phyloP scores from a whole-genome alignment of 306 rosid species.

The Pyrus betulifolia region DNA sequence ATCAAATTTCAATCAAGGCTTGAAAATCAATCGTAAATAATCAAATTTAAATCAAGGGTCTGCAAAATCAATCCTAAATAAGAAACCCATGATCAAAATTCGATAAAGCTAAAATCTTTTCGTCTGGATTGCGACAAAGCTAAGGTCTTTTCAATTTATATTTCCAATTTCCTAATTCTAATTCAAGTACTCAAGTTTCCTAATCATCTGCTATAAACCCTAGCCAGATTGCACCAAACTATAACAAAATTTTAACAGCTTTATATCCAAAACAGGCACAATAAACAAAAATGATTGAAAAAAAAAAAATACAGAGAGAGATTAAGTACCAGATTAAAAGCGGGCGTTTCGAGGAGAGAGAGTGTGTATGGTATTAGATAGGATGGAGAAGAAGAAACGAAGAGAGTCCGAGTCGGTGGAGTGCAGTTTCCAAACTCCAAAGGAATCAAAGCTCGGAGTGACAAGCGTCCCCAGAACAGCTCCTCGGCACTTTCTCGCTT shows the following conservation, averaged over 20 bases:
- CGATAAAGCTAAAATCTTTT: conserved; percentile 3
- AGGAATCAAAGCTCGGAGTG: conserved; percentile 9
- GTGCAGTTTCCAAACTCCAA: conserved; percentile 2
- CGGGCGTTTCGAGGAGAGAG: background rate
- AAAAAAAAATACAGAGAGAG: background rate
- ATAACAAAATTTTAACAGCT: background rate
- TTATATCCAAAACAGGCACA: background rate
- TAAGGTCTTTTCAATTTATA: background rate
- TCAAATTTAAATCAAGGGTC: background rate
- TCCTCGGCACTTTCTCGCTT: conserved; percentile 2
- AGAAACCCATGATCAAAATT: background rate
- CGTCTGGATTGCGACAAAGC: background rate
- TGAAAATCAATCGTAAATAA: conserved; percentile 10
- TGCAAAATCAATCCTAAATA: conserved; percentile 14
- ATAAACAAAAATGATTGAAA: background rate
- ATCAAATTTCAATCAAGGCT: background rate
- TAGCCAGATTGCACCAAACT: conserved; percentile 24
- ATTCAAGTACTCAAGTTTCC: conserved; percentile 7
- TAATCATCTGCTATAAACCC: conserved; percentile 28
- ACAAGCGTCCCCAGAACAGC: conserved; percentile 14
- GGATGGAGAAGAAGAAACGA: background rate
- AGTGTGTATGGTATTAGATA: background rate
- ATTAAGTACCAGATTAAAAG: conserved; percentile 22
- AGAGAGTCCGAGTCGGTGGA: conserved; percentile 35
- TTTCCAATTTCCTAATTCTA: background rate